phyloP scores from a whole-genome alignment of 2,329 filamentous ascomycete genomes.

The Diaporthe australafricana region DNA sequence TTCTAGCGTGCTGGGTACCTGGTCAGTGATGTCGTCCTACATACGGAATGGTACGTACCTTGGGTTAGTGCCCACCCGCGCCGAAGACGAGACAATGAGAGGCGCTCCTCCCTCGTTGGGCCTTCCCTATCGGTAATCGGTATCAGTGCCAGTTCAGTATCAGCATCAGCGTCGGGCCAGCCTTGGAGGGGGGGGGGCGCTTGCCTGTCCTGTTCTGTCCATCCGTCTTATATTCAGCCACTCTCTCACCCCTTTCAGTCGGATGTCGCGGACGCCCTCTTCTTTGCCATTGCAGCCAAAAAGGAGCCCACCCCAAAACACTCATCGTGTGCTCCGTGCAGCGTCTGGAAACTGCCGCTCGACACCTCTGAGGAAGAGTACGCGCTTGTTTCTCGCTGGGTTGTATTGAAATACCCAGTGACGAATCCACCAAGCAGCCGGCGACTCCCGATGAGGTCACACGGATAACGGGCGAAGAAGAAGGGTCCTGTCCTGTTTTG shows the following conservation, averaged over 20 bases:
- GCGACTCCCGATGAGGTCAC: conserved; percentile 26
- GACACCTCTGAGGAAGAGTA: neutral
- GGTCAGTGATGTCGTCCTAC: neutral
- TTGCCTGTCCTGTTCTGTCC: neutral
- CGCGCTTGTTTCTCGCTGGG: neutral
- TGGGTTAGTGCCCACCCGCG: neutral
- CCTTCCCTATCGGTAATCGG: conserved; percentile 30
- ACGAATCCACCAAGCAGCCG: conserved; percentile 18
- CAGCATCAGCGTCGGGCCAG: neutral
- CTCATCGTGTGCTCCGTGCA: neutral
- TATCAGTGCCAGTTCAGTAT: conserved; percentile 23
- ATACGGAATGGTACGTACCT: neutral
- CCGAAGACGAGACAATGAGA: neutral
- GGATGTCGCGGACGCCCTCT: neutral
- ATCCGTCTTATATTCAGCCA: conserved; percentile 6
- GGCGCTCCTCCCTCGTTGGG: conserved; percentile 11
- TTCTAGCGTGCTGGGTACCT: neutral
- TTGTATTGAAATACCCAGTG: conserved; percentile 15
- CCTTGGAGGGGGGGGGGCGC: neutral
- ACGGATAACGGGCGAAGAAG: conserved; percentile 1
- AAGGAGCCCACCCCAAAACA: neutral
- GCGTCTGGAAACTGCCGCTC: neutral
- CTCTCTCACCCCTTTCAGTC: neutral
- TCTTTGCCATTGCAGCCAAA: conserved; percentile 3
- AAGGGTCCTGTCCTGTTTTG: conserved; percentile 8